Evolutionary conservation across 495 filamentous ascomycete genomes (phyloP).

Genomic region (Neurospora hispaniola): DNA sequence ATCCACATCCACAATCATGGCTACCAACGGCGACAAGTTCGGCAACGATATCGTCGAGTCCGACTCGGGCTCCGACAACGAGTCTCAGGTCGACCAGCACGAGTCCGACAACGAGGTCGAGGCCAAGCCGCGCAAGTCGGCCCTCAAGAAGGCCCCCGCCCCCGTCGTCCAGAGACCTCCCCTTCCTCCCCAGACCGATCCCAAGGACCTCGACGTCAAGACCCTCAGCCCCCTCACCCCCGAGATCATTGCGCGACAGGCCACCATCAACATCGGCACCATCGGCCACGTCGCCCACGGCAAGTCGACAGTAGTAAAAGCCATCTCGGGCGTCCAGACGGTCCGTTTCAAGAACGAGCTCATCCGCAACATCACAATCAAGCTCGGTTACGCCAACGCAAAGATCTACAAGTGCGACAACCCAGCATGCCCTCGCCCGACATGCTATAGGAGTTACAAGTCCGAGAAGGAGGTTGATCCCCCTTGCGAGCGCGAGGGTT

Average conservation of each 20-base stretch:
- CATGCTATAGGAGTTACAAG: conserved; percentile 94
- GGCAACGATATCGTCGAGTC: conserved; percentile 37
- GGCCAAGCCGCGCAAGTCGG: conserved; percentile 34
- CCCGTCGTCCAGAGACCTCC: conserved; percentile 36
- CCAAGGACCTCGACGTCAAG: conserved; percentile 68
- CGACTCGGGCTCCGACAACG: conserved; percentile 36
- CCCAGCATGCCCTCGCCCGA: conserved; percentile 77
- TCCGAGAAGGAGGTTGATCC: conserved; percentile 97
- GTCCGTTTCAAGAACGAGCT: conserved; percentile 99
- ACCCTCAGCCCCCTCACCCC: conserved; percentile 75
- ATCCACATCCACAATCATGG: conserved; percentile 22
- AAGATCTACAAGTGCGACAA: conserved; percentile 99
- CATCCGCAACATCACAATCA: conserved; percentile 98
- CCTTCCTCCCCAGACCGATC: conserved; percentile 84
- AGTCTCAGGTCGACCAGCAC: conserved; percentile 29
- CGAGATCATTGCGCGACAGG: conserved; percentile 93
- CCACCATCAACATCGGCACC: conserved; percentile 97
- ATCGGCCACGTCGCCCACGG: conserved; percentile 99
- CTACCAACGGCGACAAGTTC: conserved; percentile 36
- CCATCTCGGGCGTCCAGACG: conserved; percentile 96
- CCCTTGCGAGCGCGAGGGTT: conserved; percentile 88
- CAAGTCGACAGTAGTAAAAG: conserved; percentile 97
- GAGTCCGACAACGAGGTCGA: conserved; percentile 29
- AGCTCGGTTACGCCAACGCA: conserved; percentile 97
- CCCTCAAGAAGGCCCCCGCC: conserved; percentile 37